Evolutionary conservation across 2,329 filamentous ascomycete species (phyloP).

Genomic region (Xylaria sp.): DNA sequence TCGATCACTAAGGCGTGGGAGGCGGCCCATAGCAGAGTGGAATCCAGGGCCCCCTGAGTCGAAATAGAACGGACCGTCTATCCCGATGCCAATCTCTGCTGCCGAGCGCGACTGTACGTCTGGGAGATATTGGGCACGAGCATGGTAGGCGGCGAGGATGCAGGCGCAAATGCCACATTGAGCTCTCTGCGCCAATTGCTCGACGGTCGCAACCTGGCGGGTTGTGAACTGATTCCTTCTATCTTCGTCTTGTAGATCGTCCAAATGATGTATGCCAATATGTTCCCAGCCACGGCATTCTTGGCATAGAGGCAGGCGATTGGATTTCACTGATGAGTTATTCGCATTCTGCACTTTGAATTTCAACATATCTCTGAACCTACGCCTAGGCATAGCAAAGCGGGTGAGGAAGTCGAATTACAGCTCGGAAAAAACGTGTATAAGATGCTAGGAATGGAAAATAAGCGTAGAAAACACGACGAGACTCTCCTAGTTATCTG

Average conservation of each 20-base stretch:
- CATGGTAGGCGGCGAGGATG: neutral
- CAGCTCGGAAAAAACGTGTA: neutral
- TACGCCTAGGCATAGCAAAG: neutral
- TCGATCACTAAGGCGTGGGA: neutral
- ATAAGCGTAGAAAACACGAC: too few relatives aligned
- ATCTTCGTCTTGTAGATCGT: neutral
- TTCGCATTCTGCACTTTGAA: neutral
- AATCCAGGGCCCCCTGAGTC: neutral
- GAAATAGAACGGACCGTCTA: conserved; percentile 3
- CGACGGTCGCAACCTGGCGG: neutral
- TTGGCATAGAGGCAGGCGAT: neutral
- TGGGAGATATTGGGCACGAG: neutral
- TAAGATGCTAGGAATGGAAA: neutral
- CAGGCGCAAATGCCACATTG: neutral
- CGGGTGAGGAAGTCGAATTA: neutral
- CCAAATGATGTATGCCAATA: neutral
- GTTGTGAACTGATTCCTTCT: neutral
- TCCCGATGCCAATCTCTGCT: neutral
- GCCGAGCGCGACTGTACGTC: neutral
- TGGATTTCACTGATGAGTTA: neutral
- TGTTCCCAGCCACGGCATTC: neutral
- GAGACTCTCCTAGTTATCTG: neutral
- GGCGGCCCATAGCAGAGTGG: neutral
- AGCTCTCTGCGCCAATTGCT: neutral
- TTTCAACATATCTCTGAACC: neutral